These are phyloP conservation scores for Sporisorium exsertum DNA, from an alignment of 1,284 basidiomycete genomes.

Conservation along the genomic window DNA sequence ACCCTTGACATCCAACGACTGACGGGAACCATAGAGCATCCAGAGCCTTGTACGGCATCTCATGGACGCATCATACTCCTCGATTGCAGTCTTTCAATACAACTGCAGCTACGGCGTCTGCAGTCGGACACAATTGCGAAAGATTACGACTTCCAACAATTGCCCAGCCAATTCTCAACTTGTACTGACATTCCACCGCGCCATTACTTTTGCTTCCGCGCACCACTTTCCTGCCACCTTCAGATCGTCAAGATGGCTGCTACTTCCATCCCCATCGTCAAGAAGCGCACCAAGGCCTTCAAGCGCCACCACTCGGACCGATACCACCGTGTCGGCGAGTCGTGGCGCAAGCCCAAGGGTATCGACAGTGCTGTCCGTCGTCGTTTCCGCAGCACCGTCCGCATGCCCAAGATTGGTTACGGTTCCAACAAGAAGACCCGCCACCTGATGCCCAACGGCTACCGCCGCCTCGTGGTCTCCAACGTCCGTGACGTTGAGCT, in stretches of 20 bases:
- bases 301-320: conserved; percentile 69
- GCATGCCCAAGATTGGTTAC: conserved; percentile 69
- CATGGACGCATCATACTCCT: not conserved
- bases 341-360: conserved; percentile 69
- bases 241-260: conserved; percentile 64
- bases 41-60: too few species aligned
- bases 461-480: conserved; percentile 67
- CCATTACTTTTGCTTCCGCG: not conserved
- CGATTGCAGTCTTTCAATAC: not conserved
- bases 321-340: conserved; percentile 66
- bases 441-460: conserved; percentile 69
- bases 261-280: conserved; percentile 68
- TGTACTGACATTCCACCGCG: conserved; percentile 16
- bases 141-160: not conserved
- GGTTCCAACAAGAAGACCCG: conserved; percentile 70
- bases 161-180: not conserved
- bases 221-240: not conserved
- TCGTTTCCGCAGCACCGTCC: conserved; percentile 64
- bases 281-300: conserved; percentile 69
- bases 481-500: conserved; percentile 68
- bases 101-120: not conserved
- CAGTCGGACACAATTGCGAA: not conserved
- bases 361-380: conserved; percentile 67
- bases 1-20: not conserved
- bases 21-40: too few species aligned